Evolutionary conservation across 345 rosid species (phyloP), one percentile per base, ranked within the genome.

Genomic region (Eucalyptus dawsonii): DNA sequence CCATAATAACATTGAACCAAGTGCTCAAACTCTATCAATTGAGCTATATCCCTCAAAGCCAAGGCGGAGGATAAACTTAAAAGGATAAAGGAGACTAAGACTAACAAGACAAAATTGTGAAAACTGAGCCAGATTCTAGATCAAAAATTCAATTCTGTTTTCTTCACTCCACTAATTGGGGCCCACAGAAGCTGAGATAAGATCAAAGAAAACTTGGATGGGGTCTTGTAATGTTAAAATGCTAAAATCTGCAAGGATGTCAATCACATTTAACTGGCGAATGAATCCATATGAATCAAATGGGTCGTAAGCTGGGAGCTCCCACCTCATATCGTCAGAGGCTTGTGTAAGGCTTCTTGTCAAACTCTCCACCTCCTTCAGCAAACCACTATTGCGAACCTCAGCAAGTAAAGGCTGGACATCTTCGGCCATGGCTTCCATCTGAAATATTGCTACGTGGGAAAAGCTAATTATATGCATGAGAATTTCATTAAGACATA

Each of bases 391-490:
- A 72, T 97, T 94, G 89, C 95, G 96, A 93, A 97, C 91, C 92
- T 96, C 99, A n/a, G 99, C 87, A 60, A 98, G 95, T 92, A 97
- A 95, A 92, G 99, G 99, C 93, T 97, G 97, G 88, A 97, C 93
- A 94, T 97, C 99, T 93, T 95, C 98, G 86, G 99, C 95, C 97
- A 98, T 97, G 94, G 96, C 99, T 94, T 97, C 91, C 76, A 98
- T 96, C 99, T 97, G 99, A 92, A 95, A 97, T 91, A 60, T 90
- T 56, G 76, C 60, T 27, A 80, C 19, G 40, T n/a, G 87, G 60
- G 45, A 50, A 86, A 51, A 21, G 85, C 47, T 76, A 40, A 76
- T 76, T 76, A 76, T 76, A 76, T 76, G 24, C 14, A 76, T 21
- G 85, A 76, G 85, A 76, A 76, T 76, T 76, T 76, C 47, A 95